Conservation (phyloP, 306 rosid species). For the Rosa lucieae region DNA sequence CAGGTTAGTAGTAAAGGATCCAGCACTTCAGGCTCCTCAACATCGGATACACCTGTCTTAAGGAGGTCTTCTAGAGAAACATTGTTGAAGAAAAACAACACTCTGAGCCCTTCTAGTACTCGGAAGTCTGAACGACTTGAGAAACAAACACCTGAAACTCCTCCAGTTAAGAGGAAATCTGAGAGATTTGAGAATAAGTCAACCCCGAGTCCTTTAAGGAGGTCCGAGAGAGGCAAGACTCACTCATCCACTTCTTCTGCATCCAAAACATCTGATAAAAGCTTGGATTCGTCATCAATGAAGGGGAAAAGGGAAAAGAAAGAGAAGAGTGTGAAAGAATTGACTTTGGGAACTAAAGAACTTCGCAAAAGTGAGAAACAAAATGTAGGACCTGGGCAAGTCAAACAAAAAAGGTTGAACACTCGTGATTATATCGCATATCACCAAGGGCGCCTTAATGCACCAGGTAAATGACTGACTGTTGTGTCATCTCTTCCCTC, state of each 20-base stretch:
- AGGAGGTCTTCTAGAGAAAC: constrained; percentile 61
- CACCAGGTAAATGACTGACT: constrained; percentile 29
- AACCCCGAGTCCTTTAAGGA: constrained; percentile 53
- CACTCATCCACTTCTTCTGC: constrained; percentile 40
- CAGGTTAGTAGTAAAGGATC: constrained; percentile 36
- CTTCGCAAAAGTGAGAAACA: constrained; percentile 32
- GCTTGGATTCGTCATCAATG: constrained; percentile 37
- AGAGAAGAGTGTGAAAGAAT: constrained; percentile 49
- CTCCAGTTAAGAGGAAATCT: constrained; percentile 33
- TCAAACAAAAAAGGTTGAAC: constrained; percentile 37
- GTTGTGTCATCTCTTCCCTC: constrained; percentile 1
- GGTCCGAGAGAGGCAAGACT: constrained; percentile 51
- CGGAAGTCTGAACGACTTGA: constrained; percentile 46
- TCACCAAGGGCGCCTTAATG: constrained; percentile 35
- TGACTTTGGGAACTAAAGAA: constrained; percentile 45
- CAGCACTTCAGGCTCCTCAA: constrained; percentile 25
- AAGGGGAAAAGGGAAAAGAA: constrained; percentile 39
- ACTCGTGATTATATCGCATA: constrained; percentile 44
- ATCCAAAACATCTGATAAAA: constrained; percentile 39
- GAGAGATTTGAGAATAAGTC: constrained; percentile 41
- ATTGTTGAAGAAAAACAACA: constrained; percentile 33
- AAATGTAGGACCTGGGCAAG: constrained; percentile 22
- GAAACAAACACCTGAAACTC: constrained; percentile 32
- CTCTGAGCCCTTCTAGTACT: constrained; percentile 34
- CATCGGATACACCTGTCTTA: constrained; percentile 36